These are phyloP conservation scores for Epicoccum nigrum DNA, from an alignment of 2,329 filamentous ascomycete genomes.

Conservation along the genomic window DNA sequence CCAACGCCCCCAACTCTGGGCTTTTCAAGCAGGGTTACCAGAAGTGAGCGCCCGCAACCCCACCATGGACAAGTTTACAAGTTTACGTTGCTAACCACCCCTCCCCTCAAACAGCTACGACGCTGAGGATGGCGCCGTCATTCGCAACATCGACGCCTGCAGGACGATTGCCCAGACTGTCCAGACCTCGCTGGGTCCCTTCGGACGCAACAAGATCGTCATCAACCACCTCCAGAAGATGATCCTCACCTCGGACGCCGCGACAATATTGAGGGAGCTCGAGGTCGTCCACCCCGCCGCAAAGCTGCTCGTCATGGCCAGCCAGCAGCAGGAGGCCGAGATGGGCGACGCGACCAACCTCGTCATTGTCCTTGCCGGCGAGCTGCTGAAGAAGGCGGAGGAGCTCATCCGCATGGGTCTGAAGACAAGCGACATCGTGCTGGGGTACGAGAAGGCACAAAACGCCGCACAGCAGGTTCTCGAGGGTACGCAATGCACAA, in stretches of 20 bases:
- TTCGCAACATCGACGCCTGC: constrained; percentile 99
- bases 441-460: constrained; percentile 94
- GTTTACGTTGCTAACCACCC: constrained; percentile 42
- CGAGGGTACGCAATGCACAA: constrained; percentile 61
- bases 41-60: constrained; percentile 67
- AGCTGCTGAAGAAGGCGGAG: constrained; percentile 95
- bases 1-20: constrained; percentile 87
- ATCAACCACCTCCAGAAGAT: constrained; percentile 99
- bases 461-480: constrained; percentile 83
- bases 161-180: constrained; percentile 94
- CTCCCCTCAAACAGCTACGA: constrained; percentile 85
- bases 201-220: constrained; percentile 98
- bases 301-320: constrained; percentile 97
- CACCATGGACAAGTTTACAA: constrained; percentile 22
- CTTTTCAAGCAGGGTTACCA: constrained; percentile 97
- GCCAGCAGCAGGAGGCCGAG: constrained; percentile 97
- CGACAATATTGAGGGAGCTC: constrained; percentile 94
- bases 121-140: constrained; percentile 96
- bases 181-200: constrained; percentile 94
- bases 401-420: constrained; percentile 94
- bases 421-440: constrained; percentile 97
- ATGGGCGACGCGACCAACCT: constrained; percentile 99
- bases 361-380: constrained; percentile 93
- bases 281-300: constrained; percentile 98
- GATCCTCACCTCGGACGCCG: constrained; percentile 97